Evolutionary conservation across 257 asterid genomes (phyloP).

Genomic region (Solanum ahanhuiri): DNA sequence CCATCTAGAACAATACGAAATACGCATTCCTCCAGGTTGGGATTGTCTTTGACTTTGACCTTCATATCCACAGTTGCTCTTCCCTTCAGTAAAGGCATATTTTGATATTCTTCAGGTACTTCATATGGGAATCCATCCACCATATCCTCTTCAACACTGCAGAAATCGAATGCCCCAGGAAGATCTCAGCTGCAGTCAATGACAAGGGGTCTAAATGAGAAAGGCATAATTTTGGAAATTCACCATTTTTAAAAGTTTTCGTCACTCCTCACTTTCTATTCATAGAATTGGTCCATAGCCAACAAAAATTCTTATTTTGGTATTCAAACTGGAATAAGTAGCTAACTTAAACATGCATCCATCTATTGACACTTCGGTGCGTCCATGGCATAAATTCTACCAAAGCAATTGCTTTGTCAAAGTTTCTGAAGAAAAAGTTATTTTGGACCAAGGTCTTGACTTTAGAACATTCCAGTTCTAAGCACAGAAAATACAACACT

Average conservation of each 20-base stretch:
- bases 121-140: conserved; percentile 95
- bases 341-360: not conserved
- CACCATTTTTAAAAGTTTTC: not conserved
- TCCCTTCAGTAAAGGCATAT: conserved; percentile 91
- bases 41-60: conserved; percentile 94
- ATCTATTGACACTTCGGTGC: not conserved
- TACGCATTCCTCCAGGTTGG: conserved; percentile 62
- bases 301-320: not conserved
- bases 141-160: conserved; percentile 99
- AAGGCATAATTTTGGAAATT: conserved; percentile 35
- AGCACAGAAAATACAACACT: not conserved
- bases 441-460: not conserved
- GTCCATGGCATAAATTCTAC: not conserved
- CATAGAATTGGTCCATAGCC: conserved; percentile 5
- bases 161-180: conserved; percentile 99
- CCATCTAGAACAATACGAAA: conserved; percentile 85
- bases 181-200: conserved; percentile 99
- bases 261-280: conserved; percentile 17
- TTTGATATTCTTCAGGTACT: conserved; percentile 83
- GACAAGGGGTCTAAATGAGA: conserved; percentile 88
- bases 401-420: not conserved
- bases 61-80: conserved; percentile 97
- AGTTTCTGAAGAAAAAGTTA: not conserved
- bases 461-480: not conserved
- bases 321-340: not conserved